Percentiles rank a stretch among this genome's conserved stretches.
Evolutionary conservation across 2,329 filamentous ascomycete genomes (phyloP).

Genomic region (Cryphonectria carpinicola): DNA sequence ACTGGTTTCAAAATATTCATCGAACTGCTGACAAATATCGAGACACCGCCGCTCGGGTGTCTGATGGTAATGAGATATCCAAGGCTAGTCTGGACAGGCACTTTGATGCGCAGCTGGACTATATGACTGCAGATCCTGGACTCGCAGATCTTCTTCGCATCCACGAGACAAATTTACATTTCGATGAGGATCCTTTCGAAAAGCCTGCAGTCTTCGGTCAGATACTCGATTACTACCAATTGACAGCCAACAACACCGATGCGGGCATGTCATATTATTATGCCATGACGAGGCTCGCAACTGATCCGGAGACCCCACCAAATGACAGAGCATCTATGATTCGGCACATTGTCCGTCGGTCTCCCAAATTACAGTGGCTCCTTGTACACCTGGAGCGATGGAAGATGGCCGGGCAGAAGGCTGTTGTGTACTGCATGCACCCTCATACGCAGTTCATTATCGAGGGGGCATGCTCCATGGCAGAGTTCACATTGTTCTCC

Average conservation of each 20-base stretch:
- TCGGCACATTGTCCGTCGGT: not conserved
- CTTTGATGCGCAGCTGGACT: not conserved
- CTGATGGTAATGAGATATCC: slow-evolving; percentile 3
- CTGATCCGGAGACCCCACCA: not conserved
- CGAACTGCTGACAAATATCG: not conserved
- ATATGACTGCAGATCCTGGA: not conserved
- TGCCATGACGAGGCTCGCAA: not conserved
- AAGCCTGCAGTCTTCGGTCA: not conserved
- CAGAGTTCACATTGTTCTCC: slow-evolving; percentile 15
- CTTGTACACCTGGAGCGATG: not conserved
- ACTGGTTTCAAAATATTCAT: not conserved
- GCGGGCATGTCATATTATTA: slow-evolving; percentile 19
- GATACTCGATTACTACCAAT: not conserved
- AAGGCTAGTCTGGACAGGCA: not conserved
- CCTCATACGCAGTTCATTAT: slow-evolving; percentile 15
- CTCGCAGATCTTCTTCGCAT: not conserved
- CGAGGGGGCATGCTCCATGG: slow-evolving; percentile 12
- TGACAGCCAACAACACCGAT: not conserved
- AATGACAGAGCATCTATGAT: not conserved
- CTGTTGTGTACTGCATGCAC: slow-evolving; percentile 7
- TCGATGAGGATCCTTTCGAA: not conserved
- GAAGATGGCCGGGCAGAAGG: slow-evolving; percentile 13
- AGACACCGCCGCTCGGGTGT: slow-evolving; percentile 2
- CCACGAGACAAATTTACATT: not conserved
- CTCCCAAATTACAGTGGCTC: slow-evolving; percentile 10